Conservation (phyloP, 306 rosid genomes). For the Cicer yamashitae region DNA sequence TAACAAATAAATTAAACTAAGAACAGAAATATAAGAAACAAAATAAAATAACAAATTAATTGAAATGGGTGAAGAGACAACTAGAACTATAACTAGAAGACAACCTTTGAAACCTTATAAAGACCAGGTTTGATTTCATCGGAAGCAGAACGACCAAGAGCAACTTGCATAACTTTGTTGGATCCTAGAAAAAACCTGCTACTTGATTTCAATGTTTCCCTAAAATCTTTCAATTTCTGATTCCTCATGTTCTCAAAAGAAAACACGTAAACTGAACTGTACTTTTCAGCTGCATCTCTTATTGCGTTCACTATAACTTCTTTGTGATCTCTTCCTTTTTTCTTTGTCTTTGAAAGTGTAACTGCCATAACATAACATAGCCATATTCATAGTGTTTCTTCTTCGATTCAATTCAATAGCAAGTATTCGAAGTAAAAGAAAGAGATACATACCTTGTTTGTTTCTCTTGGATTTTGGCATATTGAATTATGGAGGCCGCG, state of each 20-base stretch:
- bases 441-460: constrained; percentile 51
- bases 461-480: constrained; percentile 85
- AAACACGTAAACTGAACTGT: constrained; percentile 70
- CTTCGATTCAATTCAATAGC: background rate
- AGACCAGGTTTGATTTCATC: constrained; percentile 70
- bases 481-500: constrained; percentile 3
- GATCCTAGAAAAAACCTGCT: constrained; percentile 96
- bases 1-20: background rate
- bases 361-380: constrained; percentile 54
- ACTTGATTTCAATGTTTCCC: constrained; percentile 71
- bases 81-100: background rate
- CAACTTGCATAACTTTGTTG: constrained; percentile 92
- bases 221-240: constrained; percentile 84
- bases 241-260: constrained; percentile 94
- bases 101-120: constrained; percentile 83
- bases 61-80: background rate
- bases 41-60: background rate
- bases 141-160: constrained; percentile 78
- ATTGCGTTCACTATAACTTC: constrained; percentile 68
- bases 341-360: constrained; percentile 91
- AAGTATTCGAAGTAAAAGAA: background rate
- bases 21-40: background rate
- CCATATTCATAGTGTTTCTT: background rate
- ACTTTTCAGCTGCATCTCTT: constrained; percentile 74
- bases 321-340: constrained; percentile 85